phyloP scores from a whole-genome alignment of 257 asterid genomes.

The Nicotiana otophora region DNA sequence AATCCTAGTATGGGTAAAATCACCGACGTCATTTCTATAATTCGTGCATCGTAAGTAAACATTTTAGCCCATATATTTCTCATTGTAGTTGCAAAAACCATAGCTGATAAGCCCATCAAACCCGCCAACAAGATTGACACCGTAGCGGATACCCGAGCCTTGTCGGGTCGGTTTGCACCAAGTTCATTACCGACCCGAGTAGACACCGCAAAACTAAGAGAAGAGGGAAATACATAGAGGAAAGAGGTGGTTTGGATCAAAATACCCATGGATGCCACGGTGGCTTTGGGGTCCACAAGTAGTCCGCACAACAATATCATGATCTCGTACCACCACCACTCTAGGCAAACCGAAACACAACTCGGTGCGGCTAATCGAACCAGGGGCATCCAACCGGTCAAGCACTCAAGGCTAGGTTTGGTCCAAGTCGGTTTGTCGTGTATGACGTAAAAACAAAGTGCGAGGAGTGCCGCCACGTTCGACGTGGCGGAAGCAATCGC shows the following conservation, averaged over 20 bases:
- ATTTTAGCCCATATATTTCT: constrained; percentile 54
- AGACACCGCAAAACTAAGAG: constrained; percentile 63
- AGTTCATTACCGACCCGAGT: constrained; percentile 80
- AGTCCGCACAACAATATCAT: constrained; percentile 76
- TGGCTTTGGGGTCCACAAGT: constrained; percentile 63
- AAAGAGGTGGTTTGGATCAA: constrained; percentile 72
- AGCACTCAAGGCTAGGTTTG: constrained; percentile 43
- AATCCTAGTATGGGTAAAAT: constrained; percentile 71
- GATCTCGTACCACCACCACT: constrained; percentile 97
- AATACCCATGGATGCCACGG: constrained; percentile 79
- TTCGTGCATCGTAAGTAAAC: constrained; percentile 46
- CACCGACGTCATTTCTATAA: constrained; percentile 49
- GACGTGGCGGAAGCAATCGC: constrained; percentile 77
- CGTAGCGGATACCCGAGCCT: constrained; percentile 43
- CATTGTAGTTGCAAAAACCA: constrained; percentile 44
- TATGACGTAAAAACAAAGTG: constrained; percentile 32
- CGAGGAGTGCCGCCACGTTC: constrained; percentile 30
- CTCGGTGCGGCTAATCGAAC: constrained; percentile 69
- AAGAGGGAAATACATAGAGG: constrained; percentile 64
- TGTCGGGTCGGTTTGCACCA: constrained; percentile 64
- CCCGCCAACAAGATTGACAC: constrained; percentile 45
- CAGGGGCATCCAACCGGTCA: constrained; percentile 76
- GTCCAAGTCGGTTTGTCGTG: constrained; percentile 55
- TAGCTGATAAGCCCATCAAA: constrained; percentile 52
- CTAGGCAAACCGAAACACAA: constrained; percentile 77